Evolutionary conservation across 305 asterid species (phyloP), one percentile per base, ranked within the genome.

Genomic region (Fraxinus sp.): DNA sequence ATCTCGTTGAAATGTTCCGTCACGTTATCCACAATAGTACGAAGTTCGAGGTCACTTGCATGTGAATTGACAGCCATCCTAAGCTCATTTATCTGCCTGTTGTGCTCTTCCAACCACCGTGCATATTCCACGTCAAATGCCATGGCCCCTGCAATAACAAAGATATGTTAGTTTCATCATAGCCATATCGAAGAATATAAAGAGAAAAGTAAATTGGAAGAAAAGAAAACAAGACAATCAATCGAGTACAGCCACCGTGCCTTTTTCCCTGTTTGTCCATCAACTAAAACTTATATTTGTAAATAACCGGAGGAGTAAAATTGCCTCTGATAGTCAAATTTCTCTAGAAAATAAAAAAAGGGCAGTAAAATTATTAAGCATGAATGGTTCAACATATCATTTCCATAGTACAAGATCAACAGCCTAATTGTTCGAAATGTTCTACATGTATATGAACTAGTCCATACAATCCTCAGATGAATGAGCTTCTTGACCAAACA

Each of bases 101-200:
- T 87, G 20, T 88, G 90, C 64, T 91, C 94, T 64, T 91, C 94
- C 78, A 88, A 46, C 94, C 94, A 91, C 64, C 90, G 89, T 16
- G 84, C 64, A 82, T 91, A 88, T 79, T 91, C 94, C 6, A 82
- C 89, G 37, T 91, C 94, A 82, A 88, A 91, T 7, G 91, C 89
- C 86, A 89, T 79, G 57, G 94, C 90, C 82, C 96, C 96, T 92
- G 85, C 72, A 84, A 62, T 59, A 33, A 7, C 44, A 44, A 71
- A 68, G 30, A 11, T 57, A 35, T 24, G 79, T 52, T 11, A 70
- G 41, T 70, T 28, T 70, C 10, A 3, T 30, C 14, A 30, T 70
- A 28, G 74, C 9, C 10, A 30, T 9, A 64, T 64, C 33, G 10
- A 64, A 10, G 33, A 64, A 64, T 26, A 64, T 64, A 64, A 64